Base-by-base conservation (phyloP, 176 grass and related monocot genomes). In the Rhynchospora breviuscula region DNA sequence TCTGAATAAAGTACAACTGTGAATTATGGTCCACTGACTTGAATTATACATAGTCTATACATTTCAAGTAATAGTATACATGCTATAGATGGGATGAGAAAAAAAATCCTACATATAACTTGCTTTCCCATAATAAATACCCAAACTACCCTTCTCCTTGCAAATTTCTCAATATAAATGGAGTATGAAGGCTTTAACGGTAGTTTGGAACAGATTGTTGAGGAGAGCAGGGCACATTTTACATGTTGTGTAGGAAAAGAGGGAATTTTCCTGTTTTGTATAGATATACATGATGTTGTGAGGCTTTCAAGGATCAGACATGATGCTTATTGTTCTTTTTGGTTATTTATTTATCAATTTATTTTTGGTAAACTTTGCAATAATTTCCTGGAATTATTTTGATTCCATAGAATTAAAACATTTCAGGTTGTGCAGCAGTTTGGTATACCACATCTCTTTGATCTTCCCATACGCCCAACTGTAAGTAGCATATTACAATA, bases 391-490 rank as follows among this genome's bases (percentile, higher is more conserved):
- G 44, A 17, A 77, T 22, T 33, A 6, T 56, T 47, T 26, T 77
- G 29, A 77, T 31, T 77, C 48, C 84, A 2, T 18, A 65, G 13
- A 65, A 81, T 59, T 51, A 33, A 46, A 85, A 74, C 57, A 61
- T 87, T 94, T 86, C 95, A 98, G 95, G 95, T 98, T 81, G 92
- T 98, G 49, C 92, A 98, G 65, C 92, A 98, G 57, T 98, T 98
- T 84, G 95, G 95, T 59, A 98, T 98, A 84, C 95, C 95, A 40
- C 69, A 98, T 85, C 95, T 98, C 46, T 98, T 95, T 87, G 92
- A 98, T 90, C 90, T 98, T 43, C 95, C 95, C 29, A 95, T 95
- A 84, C 64, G 91, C 21, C 86, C 92, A 82, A 93, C 89, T 80
- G 95, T 98, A 93, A 87, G 92, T 89, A 79, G 19, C 48, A 15